phyloP scores from a whole-genome alignment of 352 stramenopile species.

The Elongisporangium senticosum region DNA sequence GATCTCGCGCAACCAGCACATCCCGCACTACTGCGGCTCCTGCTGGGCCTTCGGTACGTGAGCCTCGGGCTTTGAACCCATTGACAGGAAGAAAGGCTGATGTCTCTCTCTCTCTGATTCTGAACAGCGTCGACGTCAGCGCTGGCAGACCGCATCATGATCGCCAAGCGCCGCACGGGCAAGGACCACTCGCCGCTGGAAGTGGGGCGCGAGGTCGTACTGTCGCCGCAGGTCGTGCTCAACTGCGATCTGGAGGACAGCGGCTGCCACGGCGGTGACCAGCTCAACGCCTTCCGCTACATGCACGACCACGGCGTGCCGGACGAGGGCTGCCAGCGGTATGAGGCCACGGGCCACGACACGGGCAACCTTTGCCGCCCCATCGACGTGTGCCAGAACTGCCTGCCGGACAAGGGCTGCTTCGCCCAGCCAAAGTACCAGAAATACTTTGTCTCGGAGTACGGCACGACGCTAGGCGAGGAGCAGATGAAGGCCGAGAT shows the following conservation, averaged over 20 bases:
- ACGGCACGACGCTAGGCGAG: conserved; percentile 87
- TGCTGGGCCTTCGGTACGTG: conserved; percentile 81
- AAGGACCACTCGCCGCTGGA: conserved; percentile 51
- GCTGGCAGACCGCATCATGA: conserved; percentile 82
- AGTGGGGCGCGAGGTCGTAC: conserved; percentile 70
- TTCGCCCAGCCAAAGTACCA: conserved; percentile 91
- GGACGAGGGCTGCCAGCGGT: conserved; percentile 94
- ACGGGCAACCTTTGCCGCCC: conserved; percentile 83
- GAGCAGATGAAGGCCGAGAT: conserved; percentile 96
- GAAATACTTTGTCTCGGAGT: conserved; percentile 95
- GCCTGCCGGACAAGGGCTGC: conserved; percentile 67
- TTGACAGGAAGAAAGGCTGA: neutral
- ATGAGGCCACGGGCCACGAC: conserved; percentile 89
- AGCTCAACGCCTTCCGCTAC: conserved; percentile 89
- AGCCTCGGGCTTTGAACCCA: neutral
- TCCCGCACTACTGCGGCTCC: conserved; percentile 86
- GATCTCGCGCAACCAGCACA: conserved; percentile 82
- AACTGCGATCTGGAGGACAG: conserved; percentile 85
- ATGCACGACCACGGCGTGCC: conserved; percentile 90
- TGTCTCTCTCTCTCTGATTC: too few species aligned
- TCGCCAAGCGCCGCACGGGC: conserved; percentile 58
- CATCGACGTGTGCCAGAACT: conserved; percentile 93
- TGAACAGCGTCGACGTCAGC: conserved; percentile 74
- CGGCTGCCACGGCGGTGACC: conserved; percentile 91
- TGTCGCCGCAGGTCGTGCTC: conserved; percentile 83